Base-by-base conservation (phyloP, 2,329 filamentous ascomycete species). In the Hypoxylon sp. region DNA sequence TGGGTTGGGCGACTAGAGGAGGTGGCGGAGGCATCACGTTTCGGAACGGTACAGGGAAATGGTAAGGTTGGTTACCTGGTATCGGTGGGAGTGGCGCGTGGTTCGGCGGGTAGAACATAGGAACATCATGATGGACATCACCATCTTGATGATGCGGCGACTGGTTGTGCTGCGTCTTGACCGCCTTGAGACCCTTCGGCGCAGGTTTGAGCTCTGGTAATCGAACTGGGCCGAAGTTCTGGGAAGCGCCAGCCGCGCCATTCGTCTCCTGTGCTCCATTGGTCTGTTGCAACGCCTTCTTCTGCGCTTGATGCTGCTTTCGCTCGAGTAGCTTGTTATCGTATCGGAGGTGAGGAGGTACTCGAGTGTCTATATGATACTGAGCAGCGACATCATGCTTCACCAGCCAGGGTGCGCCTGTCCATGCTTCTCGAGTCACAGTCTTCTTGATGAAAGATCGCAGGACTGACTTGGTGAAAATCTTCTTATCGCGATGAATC, bases 361-460 rank as follows among this genome's bases (percentile, higher is more conserved):
- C 88, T 56, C 93, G 89, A n/a, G 89, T 94, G 66, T 93, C 90
- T 68, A 99, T 96, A 67, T 93, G 90, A 78, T 96, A 97, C 68
- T 90, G 86, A 47, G 88, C 88, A 0, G 96, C 96, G 63, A 97
- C 89, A 57, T 93, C 90, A 34, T 91, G 87, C 80, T 96, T 97
- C 16, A 98, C 95, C 59, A 97, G 82, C 96, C 96, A 99, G 0
- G 96, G 95, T 0, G 96, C 96, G n/a, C 95, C 95, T 65, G 90
- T 95, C 93, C 94, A 98, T 3, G 93, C 88, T 75, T 98, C 96
- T 66, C 95, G 85, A 1, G 90, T 91, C n/a, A 97, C 91, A 0
- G 94, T 96, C 78, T 96, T 94, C 77, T 97, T 97, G 69, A 99
- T 92, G 71, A 97, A 99, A 5, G 94, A 93, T 32, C 95, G 90